phyloP scores from a whole-genome alignment of 2,329 filamentous ascomycete species.

The Alternaria sp. region DNA sequence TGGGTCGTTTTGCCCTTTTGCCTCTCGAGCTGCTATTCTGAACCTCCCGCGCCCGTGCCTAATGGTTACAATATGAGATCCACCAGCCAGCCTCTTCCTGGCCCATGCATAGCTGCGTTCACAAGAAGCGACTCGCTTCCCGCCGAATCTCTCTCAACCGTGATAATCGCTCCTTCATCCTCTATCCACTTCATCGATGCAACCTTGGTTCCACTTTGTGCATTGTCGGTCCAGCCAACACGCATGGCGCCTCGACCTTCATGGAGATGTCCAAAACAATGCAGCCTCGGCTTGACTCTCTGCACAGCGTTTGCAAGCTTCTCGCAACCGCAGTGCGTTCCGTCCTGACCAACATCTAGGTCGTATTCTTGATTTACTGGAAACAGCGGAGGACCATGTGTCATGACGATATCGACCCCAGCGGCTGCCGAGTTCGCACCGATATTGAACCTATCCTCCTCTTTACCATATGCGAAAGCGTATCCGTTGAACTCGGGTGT shows the following conservation, averaged over 20 bases:
- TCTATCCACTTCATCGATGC: background rate
- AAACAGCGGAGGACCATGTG: conserved; percentile 61
- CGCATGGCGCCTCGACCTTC: background rate
- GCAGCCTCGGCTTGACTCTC: background rate
- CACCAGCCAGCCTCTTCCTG: background rate
- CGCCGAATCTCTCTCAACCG: background rate
- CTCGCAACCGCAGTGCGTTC: conserved; percentile 11
- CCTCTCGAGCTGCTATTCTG: background rate
- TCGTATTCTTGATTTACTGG: background rate
- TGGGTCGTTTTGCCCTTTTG: no score
- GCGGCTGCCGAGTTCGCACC: conserved; percentile 30
- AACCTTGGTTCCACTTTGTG: background rate
- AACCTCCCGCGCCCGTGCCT: no score
- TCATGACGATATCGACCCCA: conserved; percentile 63
- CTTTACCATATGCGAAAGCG: conserved; percentile 18
- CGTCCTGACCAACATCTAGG: conserved; percentile 8
- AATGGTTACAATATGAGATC: background rate
- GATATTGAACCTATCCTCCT: conserved; percentile 22
- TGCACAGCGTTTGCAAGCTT: background rate
- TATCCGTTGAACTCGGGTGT: conserved; percentile 45
- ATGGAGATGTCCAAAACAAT: background rate
- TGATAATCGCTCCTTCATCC: background rate
- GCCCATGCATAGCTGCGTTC: background rate
- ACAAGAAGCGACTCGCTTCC: background rate
- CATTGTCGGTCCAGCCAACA: background rate